Conservation (phyloP, 176 grass and related monocot species). For the Urochloa ruziziensis region DNA sequence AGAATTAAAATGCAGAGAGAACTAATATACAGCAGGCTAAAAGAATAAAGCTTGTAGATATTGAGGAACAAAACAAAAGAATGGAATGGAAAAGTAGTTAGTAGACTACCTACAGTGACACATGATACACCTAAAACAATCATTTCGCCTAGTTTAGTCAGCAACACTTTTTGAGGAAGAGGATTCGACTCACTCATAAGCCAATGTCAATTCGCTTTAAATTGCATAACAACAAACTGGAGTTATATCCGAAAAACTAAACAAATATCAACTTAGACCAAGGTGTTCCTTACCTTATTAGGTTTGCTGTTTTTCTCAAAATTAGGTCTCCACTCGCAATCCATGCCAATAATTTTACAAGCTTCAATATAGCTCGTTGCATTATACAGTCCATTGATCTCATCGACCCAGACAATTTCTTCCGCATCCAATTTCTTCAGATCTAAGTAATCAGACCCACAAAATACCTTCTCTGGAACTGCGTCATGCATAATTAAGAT, state of each 20-base stretch:
- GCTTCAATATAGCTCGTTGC: slow-evolving; percentile 73
- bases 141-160: slow-evolving; percentile 3
- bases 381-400: slow-evolving; percentile 57
- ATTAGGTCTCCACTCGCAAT: slow-evolving; percentile 97
- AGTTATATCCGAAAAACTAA: slow-evolving; percentile 22
- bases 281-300: slow-evolving; percentile 59
- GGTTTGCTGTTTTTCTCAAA: slow-evolving; percentile 85
- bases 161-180: not conserved
- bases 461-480: slow-evolving; percentile 56
- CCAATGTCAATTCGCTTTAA: not conserved
- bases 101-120: not conserved
- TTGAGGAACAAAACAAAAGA: not conserved
- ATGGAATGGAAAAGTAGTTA: not conserved
- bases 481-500: slow-evolving; percentile 18
- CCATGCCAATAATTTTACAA: slow-evolving; percentile 88
- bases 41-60: not conserved
- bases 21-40: not conserved
- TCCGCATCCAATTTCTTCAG: slow-evolving; percentile 65
- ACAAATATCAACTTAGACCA: slow-evolving; percentile 1
- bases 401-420: slow-evolving; percentile 93
- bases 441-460: slow-evolving; percentile 70
- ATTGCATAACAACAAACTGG: not conserved
- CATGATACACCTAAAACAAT: not conserved
- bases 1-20: slow-evolving; percentile 18
- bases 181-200: not conserved